Evolutionary conservation across 2,329 filamentous ascomycete genomes (phyloP), one percentile per base, ranked within the genome.

Genomic region (Lasiodiplodia sp.): DNA sequence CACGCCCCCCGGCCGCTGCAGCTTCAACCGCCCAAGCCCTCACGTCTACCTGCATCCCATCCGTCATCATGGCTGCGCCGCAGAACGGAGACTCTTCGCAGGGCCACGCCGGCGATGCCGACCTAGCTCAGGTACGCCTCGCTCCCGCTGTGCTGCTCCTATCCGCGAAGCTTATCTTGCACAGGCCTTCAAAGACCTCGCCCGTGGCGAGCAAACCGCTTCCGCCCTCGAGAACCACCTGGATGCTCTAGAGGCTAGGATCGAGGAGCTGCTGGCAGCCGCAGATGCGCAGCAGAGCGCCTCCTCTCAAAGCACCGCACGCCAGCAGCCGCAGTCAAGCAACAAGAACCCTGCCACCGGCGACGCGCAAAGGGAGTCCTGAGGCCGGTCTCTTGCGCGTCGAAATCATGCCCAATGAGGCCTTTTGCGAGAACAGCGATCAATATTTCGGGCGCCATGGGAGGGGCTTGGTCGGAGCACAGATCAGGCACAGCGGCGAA

Each of bases 131-230:
- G 71, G 78, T 79, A 69, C 23, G 69, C 49, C 37, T 34, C 56
- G 31, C 31, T 38, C 34, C 55, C 28, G 16, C 25, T 4, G 16
- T n/a, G 18, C 40, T 12, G 58, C 40, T n/a, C 34, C n/a, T 11
- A 21, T 49, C 16, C 18, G 10, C 6, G 16, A 34, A 37, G 49
- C 65, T 67, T 14, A 67, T 67, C 40, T 40, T 52, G 40, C 25
- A 16, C 72, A 86, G 84, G 83, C 83, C 44, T 83, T 85, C 74
- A 80, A 84, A 72, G 83, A 85, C 69, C 79, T 86, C 40, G 80
- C 82, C 40, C 86, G 84, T 69, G 87, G 86, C 73, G 87, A 89
- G 76, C 80, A 80, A 69, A 85, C 86, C 38, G 87, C 87, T 6
- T 78, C 84, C 34, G 85, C 83, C 23, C 76, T 89, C 37, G 87